These are phyloP conservation scores for Diplodia corticola DNA, from an alignment of 2,329 filamentous ascomycete genomes.

Conservation along the genomic window DNA sequence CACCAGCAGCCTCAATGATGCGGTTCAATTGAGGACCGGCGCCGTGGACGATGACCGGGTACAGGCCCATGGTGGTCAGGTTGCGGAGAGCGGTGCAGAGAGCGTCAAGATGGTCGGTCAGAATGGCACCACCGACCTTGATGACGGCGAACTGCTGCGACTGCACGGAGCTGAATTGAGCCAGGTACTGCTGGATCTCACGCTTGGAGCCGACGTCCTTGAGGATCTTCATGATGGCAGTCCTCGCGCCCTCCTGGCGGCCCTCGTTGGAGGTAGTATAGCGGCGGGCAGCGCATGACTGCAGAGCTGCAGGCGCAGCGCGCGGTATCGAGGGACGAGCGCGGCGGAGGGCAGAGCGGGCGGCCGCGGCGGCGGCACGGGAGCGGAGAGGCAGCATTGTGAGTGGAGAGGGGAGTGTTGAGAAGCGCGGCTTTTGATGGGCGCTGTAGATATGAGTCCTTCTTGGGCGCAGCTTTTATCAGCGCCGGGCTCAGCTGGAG, in stretches of 20 bases:
- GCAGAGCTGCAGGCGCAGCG: slow-evolving; percentile 8
- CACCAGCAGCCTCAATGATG: slow-evolving; percentile 82
- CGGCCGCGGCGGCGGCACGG: slow-evolving; percentile 20
- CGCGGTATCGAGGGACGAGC: slow-evolving; percentile 21
- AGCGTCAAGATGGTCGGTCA: slow-evolving; percentile 91
- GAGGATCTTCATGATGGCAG: slow-evolving; percentile 83
- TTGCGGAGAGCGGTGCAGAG: slow-evolving; percentile 87
- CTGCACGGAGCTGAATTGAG: slow-evolving; percentile 93
- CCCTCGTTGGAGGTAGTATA: slow-evolving; percentile 21
- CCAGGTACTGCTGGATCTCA: slow-evolving; percentile 95
- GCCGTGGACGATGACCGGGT: slow-evolving; percentile 93
- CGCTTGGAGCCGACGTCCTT: slow-evolving; percentile 96
- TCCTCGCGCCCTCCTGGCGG: slow-evolving; percentile 37
- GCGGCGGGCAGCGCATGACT: slow-evolving; percentile 17
- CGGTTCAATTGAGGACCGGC: slow-evolving; percentile 94
- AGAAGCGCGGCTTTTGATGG: slow-evolving; percentile 1
- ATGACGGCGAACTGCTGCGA: slow-evolving; percentile 98
- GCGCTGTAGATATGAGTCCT: slow-evolving; percentile 13
- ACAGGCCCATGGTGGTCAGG: slow-evolving; percentile 90
- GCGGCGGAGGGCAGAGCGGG: slow-evolving; percentile 23
- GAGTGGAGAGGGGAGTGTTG: slow-evolving; percentile 15
- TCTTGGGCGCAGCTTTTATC: slow-evolving; percentile 23
- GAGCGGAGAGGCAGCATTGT: slow-evolving; percentile 24
- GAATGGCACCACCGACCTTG: slow-evolving; percentile 94
- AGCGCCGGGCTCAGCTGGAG: slow-evolving; percentile 16